Conservation (phyloP, 192 early-diverging fungal species). For the Mortierella antarctica region DNA sequence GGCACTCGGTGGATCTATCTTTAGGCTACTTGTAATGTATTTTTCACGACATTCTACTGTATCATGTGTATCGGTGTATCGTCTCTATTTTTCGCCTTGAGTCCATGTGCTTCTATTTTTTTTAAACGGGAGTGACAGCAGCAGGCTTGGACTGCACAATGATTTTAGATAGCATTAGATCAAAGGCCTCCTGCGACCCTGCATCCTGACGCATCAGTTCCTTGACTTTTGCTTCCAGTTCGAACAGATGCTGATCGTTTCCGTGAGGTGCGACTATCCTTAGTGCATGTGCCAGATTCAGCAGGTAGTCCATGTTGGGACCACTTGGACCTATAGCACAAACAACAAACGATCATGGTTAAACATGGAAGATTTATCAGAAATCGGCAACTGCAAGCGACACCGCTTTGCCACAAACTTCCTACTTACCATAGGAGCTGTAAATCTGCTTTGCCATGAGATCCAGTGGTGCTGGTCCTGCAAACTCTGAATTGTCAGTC, state of each 20-base stretch:
- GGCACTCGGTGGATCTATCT: too few species aligned
- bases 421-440: slow-evolving; percentile 59
- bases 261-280: slow-evolving; percentile 60
- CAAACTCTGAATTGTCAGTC: slow-evolving; percentile 80
- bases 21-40: too few species aligned
- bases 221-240: slow-evolving; percentile 65
- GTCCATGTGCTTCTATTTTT: too few species aligned
- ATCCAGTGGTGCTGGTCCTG: slow-evolving; percentile 71
- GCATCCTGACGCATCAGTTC: slow-evolving; percentile 41
- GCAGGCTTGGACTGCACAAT: slow-evolving; percentile 40
- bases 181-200: slow-evolving; percentile 42
- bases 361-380: not conserved
- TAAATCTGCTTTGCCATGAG: slow-evolving; percentile 76
- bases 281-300: slow-evolving; percentile 72
- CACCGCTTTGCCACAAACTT: not conserved
- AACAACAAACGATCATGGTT: too few species aligned
- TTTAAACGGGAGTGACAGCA: slow-evolving; percentile 14
- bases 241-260: slow-evolving; percentile 68
- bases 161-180: slow-evolving; percentile 29
- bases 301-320: slow-evolving; percentile 75
- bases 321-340: slow-evolving; percentile 69
- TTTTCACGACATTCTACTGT: too few species aligned
- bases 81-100: too few species aligned
- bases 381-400: not conserved
- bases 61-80: not conserved